Percentiles rank a stretch among this genome's conserved stretches.
phyloP scores from a whole-genome alignment of 208 protist genomes.

The Trypanosoma scelopori region DNA sequence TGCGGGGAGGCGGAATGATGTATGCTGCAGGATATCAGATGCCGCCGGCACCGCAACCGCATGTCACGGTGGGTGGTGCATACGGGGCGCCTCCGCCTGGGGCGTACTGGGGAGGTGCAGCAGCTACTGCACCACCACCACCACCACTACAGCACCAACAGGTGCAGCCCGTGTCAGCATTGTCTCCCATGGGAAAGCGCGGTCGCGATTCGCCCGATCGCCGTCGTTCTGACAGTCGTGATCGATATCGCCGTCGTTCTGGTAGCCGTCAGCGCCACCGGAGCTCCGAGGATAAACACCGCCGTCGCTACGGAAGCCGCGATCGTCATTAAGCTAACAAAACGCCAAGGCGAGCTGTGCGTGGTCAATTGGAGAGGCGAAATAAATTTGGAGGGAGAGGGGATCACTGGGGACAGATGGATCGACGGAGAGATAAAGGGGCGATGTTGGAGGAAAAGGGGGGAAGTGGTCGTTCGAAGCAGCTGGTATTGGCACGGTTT shows the following conservation, averaged over 20 bases:
- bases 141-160: background rate
- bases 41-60: background rate
- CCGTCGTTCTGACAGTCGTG: slow-evolving; percentile 1
- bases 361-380: no score
- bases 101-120: background rate
- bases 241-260: slow-evolving; percentile 1
- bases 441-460: no score
- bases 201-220: slow-evolving; percentile 9
- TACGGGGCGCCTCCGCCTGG: background rate
- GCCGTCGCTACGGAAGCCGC: slow-evolving; percentile 11
- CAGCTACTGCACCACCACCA: background rate
- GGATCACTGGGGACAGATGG: no score
- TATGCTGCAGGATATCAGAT: background rate
- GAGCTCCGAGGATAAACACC: slow-evolving; percentile 9
- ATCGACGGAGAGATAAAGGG: no score
- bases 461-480: no score
- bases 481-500: no score
- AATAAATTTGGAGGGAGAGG: no score
- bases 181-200: background rate
- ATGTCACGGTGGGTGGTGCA: background rate
- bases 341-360: background rate
- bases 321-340: background rate
- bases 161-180: background rate
- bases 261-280: slow-evolving; percentile 14
- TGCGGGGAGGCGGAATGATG: background rate